A percentile compares a stretch with the other conserved stretches of the same genome.
Evolutionary conservation across 73 alveolate genomes (phyloP).

Genomic region (Stentor coeruleus): DNA sequence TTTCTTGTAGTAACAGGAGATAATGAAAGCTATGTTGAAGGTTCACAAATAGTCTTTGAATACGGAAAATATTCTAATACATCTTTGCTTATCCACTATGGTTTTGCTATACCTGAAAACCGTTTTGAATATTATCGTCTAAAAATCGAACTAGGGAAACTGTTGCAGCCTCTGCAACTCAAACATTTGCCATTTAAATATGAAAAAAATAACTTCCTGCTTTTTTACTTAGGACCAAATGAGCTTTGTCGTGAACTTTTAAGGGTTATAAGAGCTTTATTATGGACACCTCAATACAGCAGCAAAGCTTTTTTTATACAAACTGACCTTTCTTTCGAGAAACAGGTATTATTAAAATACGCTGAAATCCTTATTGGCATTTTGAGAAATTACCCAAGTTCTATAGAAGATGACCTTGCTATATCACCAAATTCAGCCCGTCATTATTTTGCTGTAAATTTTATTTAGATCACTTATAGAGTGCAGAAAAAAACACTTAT

Average conservation of each 20-base stretch:
- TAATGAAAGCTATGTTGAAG: conserved; percentile 30
- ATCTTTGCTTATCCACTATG: conserved; percentile 42
- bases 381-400: neutral
- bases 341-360: neutral
- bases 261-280: neutral
- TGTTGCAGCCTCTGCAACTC: neutral
- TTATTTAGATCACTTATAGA: neutral
- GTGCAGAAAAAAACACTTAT: neutral
- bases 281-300: neutral
- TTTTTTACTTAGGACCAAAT: neutral
- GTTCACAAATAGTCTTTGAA: conserved; percentile 38
- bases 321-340: neutral
- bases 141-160: neutral
- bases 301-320: neutral
- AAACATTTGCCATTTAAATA: neutral
- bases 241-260: neutral
- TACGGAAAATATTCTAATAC: conserved; percentile 51
- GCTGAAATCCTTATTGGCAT: neutral
- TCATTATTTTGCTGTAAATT: neutral
- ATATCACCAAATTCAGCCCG: neutral
- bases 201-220: neutral
- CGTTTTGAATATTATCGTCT: conserved; percentile 39
- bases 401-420: neutral
- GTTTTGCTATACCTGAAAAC: conserved; percentile 44
- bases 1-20: conserved; percentile 20